Evolutionary conservation across 208 protist genomes (phyloP).

Genomic region (Crithidia acanthocephali): DNA sequence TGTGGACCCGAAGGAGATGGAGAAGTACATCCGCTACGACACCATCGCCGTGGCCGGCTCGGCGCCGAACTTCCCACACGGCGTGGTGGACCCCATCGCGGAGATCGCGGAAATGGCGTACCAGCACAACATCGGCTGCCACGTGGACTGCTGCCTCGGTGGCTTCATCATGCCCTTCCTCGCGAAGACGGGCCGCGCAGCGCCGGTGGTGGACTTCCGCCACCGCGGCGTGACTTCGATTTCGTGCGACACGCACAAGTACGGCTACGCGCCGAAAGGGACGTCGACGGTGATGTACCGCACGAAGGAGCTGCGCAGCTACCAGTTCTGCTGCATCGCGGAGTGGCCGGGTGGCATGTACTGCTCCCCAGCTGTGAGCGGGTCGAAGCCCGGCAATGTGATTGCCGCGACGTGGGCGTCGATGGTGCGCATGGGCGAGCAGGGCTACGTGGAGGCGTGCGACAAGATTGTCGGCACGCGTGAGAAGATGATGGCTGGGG

Average conservation of each 20-base stretch:
- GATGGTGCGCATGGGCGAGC: slow-evolving; percentile 93
- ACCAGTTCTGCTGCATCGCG: slow-evolving; percentile 95
- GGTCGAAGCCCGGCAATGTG: slow-evolving; percentile 94
- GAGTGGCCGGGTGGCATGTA: slow-evolving; percentile 99
- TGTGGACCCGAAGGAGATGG: slow-evolving; percentile 82
- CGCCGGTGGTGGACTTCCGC: slow-evolving; percentile 95
- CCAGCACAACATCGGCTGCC: slow-evolving; percentile 93
- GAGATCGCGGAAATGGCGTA: slow-evolving; percentile 91
- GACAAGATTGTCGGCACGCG: slow-evolving; percentile 81
- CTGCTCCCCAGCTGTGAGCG: slow-evolving; percentile 96
- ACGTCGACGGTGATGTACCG: slow-evolving; percentile 96
- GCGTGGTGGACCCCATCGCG: slow-evolving; percentile 93
- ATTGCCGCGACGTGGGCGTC: slow-evolving; percentile 97
- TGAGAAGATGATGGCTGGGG: slow-evolving; percentile 73
- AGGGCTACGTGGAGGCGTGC: slow-evolving; percentile 88
- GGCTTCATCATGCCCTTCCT: slow-evolving; percentile 98
- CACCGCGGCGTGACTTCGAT: slow-evolving; percentile 98
- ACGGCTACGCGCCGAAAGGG: slow-evolving; percentile 98
- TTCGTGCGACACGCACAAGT: slow-evolving; percentile 99
- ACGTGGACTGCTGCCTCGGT: slow-evolving; percentile 99
- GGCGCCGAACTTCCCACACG: slow-evolving; percentile 96
- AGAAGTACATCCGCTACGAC: slow-evolving; percentile 94
- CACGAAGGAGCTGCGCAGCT: slow-evolving; percentile 83
- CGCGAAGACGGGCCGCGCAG: slow-evolving; percentile 85
- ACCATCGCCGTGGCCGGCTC: slow-evolving; percentile 96